phyloP scores from a whole-genome alignment of 257 asterid genomes.

The Rehmannia glutinosa region DNA sequence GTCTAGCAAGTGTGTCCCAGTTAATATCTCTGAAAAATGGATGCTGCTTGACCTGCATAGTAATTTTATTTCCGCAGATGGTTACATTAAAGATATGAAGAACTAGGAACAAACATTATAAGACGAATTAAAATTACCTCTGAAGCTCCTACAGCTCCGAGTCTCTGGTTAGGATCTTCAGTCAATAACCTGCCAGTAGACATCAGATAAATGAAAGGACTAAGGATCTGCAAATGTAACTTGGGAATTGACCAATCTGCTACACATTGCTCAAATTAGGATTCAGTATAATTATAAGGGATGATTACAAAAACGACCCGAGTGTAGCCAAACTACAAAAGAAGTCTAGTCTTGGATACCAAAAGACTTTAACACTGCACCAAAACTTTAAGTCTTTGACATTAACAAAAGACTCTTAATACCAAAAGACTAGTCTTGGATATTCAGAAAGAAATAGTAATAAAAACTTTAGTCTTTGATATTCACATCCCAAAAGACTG shows the following conservation, averaged over 20 bases:
- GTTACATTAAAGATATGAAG: neutral
- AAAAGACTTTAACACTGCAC: too few relatives aligned
- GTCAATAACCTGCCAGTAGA: constrained; percentile 62
- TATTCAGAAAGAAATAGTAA: neutral
- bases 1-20: constrained; percentile 99
- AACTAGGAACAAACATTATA: neutral
- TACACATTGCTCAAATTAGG: neutral
- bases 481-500: neutral
- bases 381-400: too few relatives aligned
- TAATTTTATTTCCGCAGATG: neutral
- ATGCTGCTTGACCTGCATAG: constrained; percentile 87
- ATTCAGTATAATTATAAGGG: neutral
- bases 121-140: constrained; percentile 42
- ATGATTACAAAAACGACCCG: too few relatives aligned
- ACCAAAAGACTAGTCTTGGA: too few relatives aligned
- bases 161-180: constrained; percentile 96
- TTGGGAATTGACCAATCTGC: neutral
- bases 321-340: too few relatives aligned
- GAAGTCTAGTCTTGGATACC: too few relatives aligned
- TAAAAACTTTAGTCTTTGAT: neutral
- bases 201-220: neutral
- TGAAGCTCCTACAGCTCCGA: constrained; percentile 92
- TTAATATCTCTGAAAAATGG: constrained; percentile 87
- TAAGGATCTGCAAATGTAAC: neutral
- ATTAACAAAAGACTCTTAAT: too few relatives aligned